Evolutionary conservation across 495 filamentous ascomycete species (phyloP).

Genomic region (Paragyromitra xinjiangensis): DNA sequence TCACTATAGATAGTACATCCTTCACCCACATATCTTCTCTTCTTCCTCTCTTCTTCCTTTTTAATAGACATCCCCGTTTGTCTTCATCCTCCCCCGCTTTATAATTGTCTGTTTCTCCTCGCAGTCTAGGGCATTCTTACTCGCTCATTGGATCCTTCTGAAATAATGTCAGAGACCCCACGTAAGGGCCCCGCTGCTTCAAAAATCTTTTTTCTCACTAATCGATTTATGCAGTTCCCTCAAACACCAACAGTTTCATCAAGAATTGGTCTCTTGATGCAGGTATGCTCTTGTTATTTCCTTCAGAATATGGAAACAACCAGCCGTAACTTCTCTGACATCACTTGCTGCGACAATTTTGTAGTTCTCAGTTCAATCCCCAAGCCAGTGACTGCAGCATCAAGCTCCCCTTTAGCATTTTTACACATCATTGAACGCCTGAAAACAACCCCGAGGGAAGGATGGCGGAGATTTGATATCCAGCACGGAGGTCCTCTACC

Average conservation of each 20-base stretch:
- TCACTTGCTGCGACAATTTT: not conserved
- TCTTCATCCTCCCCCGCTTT: not conserved
- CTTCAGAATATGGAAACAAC: not conserved
- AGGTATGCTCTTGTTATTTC: constrained; percentile 34
- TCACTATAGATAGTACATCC: constrained; percentile 19
- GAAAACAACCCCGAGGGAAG: constrained; percentile 94
- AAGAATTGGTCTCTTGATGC: constrained; percentile 52
- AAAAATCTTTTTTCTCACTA: constrained; percentile 3
- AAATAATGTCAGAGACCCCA: constrained; percentile 38
- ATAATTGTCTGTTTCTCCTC: not conserved
- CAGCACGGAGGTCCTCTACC: constrained; percentile 58
- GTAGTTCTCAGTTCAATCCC: constrained; percentile 51
- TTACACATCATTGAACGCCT: constrained; percentile 91
- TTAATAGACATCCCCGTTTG: not conserved
- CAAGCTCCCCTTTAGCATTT: constrained; percentile 82
- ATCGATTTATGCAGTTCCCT: constrained; percentile 11
- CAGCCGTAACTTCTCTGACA: constrained; percentile 4
- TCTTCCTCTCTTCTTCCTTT: not conserved
- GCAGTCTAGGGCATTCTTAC: not conserved
- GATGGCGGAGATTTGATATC: constrained; percentile 90
- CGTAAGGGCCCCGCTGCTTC: constrained; percentile 26
- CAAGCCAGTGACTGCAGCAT: constrained; percentile 60
- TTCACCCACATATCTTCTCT: not conserved
- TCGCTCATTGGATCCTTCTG: not conserved
- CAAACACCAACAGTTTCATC: constrained; percentile 40